phyloP scores from a whole-genome alignment of 164 flowering plant species.

The Magnolia kwangsiensis region DNA sequence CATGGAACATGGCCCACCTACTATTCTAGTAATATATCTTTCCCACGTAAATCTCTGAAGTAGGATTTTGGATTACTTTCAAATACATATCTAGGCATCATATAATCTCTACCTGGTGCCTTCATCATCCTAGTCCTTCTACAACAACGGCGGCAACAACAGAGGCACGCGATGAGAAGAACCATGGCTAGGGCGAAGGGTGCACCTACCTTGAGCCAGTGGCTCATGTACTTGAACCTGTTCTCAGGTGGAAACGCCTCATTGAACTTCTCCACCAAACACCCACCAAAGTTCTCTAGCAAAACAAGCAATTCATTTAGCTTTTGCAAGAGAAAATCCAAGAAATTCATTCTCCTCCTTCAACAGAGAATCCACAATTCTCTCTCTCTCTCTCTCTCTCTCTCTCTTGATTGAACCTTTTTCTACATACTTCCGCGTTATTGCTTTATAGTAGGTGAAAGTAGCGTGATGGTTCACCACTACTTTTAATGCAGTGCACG shows the following conservation, averaged over 20 bases:
- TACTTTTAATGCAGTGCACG: no score
- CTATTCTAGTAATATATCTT: no score
- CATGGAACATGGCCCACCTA: no score
- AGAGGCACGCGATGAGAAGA: background rate
- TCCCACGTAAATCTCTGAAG: slow-evolving; percentile 1
- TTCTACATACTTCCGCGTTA: no score
- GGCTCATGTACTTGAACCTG: background rate
- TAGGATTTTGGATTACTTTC: slow-evolving; percentile 2
- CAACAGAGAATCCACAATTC: background rate
- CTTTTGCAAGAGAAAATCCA: slow-evolving; percentile 18
- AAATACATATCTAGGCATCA: slow-evolving; percentile 1
- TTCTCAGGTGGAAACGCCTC: background rate
- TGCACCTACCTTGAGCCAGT: slow-evolving; percentile 3
- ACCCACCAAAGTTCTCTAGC: slow-evolving; percentile 2
- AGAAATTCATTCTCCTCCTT: background rate
- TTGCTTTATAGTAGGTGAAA: no score
- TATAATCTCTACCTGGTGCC: slow-evolving; percentile 1
- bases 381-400: no score
- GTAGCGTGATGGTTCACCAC: no score
- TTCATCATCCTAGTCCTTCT: background rate
- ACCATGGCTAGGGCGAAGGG: background rate
- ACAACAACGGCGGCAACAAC: background rate
- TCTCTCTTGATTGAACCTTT: no score
- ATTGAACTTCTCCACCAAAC: background rate
- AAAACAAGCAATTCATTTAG: slow-evolving; percentile 14